These are phyloP conservation scores for Hypoxylon sp. DNA, from an alignment of 2,329 filamentous ascomycete species.

Conservation along the genomic window DNA sequence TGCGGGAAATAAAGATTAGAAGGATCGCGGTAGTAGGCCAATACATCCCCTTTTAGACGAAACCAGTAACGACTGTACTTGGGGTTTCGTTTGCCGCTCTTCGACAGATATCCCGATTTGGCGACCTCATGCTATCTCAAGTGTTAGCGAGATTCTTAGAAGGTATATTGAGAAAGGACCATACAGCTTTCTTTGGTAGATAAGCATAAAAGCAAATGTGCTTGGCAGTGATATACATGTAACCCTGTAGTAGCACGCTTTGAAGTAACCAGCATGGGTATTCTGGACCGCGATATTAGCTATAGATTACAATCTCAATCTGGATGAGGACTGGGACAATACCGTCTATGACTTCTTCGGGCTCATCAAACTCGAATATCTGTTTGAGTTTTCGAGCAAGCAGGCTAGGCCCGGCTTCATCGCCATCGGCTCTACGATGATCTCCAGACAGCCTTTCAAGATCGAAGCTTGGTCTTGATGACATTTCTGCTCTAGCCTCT, in stretches of 20 bases:
- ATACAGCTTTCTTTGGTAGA: constrained; percentile 89
- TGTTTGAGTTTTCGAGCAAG: constrained; percentile 82
- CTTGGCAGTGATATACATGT: constrained; percentile 92
- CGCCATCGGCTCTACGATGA: constrained; percentile 54
- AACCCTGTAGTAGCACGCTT: constrained; percentile 91
- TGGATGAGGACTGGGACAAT: constrained; percentile 41
- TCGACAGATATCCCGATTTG: constrained; percentile 90
- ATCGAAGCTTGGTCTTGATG: constrained; percentile 71
- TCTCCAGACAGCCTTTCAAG: constrained; percentile 64
- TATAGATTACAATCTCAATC: background rate
- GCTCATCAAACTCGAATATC: constrained; percentile 85
- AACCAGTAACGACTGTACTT: constrained; percentile 96
- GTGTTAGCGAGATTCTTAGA: constrained; percentile 35
- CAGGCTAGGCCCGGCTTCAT: constrained; percentile 65
- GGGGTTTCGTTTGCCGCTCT: constrained; percentile 89
- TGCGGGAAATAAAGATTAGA: constrained; percentile 92
- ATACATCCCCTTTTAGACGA: constrained; percentile 88
- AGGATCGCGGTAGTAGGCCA: constrained; percentile 89
- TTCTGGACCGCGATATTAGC: constrained; percentile 65
- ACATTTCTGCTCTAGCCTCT: constrained; percentile 77
- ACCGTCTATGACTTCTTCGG: constrained; percentile 89
- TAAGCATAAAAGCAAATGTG: constrained; percentile 99
- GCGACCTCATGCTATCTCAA: constrained; percentile 74
- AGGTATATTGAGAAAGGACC: constrained; percentile 49
- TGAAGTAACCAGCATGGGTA: constrained; percentile 95